Base-by-base conservation (phyloP, 2,329 filamentous ascomycete genomes). In the Coniella lustricola region DNA sequence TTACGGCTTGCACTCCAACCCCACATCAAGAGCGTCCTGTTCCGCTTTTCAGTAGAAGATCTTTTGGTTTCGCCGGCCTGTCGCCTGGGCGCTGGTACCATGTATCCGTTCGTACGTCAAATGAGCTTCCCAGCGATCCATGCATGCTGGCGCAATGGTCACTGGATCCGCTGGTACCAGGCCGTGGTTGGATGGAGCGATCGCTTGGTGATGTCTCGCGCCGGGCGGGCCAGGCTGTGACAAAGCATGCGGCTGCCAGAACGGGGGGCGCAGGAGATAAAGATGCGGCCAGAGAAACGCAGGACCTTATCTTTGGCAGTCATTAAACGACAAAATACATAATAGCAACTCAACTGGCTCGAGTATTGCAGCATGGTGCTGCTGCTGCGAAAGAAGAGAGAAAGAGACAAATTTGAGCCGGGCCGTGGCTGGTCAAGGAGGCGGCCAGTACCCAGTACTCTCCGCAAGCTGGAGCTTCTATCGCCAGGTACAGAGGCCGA, bases 241-340 rank as follows among this genome's bases (percentile, higher is more conserved):
- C 41, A 32, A 34, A 41, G 33, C 18, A 17, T 34, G 25, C 38
- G 39, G 41, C 38, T 29, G 41, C 33, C 45, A 22, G 22, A 46
- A 41, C 43, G 38, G 36, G 1, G 18, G 38, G 22, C 1, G n/a
- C 3, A 29, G 46, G 41, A 52, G 45, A 51, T 52, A 55, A 56
- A 54, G 57, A 29, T 10, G 25, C 10, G 25, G 43, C 40, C 37
- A 54, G 51, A 35, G 40, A 51, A 52, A 51, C 46, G n/a, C 52
- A 48, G 53, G 56, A 57, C 52, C 61, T 65, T 65, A 66, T 66
- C 63, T 55, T 52, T 37, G 17, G 44, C 39, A 48, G 45, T 42
- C 56, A 64, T 64, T 63, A 59, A 58, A 61, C 55, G 55, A 60
- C 51, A 54, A 63, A 64, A 63, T 62, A 61, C 61, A 60, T 65